Evolutionary conservation across 306 rosid genomes (phyloP).

Genomic region (Leucaena leucocephala): DNA sequence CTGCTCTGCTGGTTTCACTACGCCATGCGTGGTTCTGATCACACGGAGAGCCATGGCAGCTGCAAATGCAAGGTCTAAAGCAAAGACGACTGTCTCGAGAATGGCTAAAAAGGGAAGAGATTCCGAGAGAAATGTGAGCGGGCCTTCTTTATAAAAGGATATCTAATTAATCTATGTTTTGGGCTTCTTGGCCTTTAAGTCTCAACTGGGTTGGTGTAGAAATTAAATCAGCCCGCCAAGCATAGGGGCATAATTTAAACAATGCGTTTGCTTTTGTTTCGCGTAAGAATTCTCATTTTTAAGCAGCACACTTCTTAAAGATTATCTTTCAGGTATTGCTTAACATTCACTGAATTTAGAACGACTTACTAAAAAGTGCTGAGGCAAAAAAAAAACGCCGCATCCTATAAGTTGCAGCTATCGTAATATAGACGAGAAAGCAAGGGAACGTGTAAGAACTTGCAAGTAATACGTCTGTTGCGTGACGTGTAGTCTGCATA

Average conservation of each 20-base stretch:
- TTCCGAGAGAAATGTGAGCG: neutral
- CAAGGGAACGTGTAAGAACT: neutral
- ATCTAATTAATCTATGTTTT: neutral
- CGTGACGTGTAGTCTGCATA: neutral
- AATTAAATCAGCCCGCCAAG: conserved; percentile 39
- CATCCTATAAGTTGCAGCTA: neutral
- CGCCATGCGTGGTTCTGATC: conserved; percentile 42
- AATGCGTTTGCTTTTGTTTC: neutral
- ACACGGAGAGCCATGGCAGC: conserved; percentile 51
- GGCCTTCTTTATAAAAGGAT: conserved; percentile 30
- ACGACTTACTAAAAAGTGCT: neutral
- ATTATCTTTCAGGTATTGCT: neutral
- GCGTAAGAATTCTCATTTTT: neutral
- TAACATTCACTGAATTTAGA: neutral
- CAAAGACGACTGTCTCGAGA: too few species aligned
- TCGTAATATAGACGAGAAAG: neutral
- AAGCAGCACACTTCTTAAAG: neutral
- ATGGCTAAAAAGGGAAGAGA: neutral
- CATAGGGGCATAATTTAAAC: neutral
- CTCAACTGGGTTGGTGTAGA: conserved; percentile 45
- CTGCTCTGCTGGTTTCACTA: conserved; percentile 55
- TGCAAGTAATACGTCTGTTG: neutral
- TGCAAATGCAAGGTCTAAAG: neutral
- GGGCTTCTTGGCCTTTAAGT: conserved; percentile 51
- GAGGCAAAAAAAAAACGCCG: neutral